A percentile compares a stretch with the other conserved stretches of the same genome.
Evolutionary conservation across 805 yeast genomes (phyloP).

Genomic region (Candida ovalis): DNA sequence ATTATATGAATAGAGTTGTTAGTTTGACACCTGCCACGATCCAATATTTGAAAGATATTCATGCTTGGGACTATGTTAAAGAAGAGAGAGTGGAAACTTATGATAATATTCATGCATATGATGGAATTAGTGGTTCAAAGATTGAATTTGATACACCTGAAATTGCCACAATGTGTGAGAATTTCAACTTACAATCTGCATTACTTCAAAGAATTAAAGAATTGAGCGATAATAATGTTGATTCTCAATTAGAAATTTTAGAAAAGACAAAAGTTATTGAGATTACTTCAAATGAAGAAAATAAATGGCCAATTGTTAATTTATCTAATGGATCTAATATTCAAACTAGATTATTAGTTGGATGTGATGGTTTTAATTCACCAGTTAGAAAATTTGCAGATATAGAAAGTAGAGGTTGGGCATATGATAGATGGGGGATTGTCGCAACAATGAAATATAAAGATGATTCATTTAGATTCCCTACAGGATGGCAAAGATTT

Average conservation of each 20-base stretch:
- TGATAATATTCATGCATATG: slow-evolving; percentile 81
- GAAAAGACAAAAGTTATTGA: slow-evolving; percentile 67
- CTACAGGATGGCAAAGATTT: slow-evolving; percentile 91
- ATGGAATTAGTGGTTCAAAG: slow-evolving; percentile 68
- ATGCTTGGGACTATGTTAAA: slow-evolving; percentile 70
- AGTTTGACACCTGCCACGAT: slow-evolving; percentile 82
- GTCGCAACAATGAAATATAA: slow-evolving; percentile 83
- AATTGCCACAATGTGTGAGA: slow-evolving; percentile 86
- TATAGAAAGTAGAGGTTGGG: slow-evolving; percentile 90
- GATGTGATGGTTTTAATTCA: slow-evolving; percentile 95
- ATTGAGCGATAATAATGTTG: slow-evolving; percentile 28
- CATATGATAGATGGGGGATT: slow-evolving; percentile 82
- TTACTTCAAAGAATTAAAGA: slow-evolving; percentile 52
- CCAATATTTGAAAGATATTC: slow-evolving; percentile 60
- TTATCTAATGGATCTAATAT: slow-evolving; percentile 61
- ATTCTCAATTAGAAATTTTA: slow-evolving; percentile 36
- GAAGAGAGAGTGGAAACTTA: slow-evolving; percentile 74
- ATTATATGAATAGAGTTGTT: slow-evolving; percentile 75
- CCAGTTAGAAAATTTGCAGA: slow-evolving; percentile 82
- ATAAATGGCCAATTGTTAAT: slow-evolving; percentile 74
- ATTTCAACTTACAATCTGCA: slow-evolving; percentile 76
- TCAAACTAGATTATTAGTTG: slow-evolving; percentile 74
- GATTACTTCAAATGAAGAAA: slow-evolving; percentile 39
- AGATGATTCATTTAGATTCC: slow-evolving; percentile 57
- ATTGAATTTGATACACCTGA: slow-evolving; percentile 66